Evolutionary conservation across 257 asterid species (phyloP).

Genomic region (Solanum appendiculatum): DNA sequence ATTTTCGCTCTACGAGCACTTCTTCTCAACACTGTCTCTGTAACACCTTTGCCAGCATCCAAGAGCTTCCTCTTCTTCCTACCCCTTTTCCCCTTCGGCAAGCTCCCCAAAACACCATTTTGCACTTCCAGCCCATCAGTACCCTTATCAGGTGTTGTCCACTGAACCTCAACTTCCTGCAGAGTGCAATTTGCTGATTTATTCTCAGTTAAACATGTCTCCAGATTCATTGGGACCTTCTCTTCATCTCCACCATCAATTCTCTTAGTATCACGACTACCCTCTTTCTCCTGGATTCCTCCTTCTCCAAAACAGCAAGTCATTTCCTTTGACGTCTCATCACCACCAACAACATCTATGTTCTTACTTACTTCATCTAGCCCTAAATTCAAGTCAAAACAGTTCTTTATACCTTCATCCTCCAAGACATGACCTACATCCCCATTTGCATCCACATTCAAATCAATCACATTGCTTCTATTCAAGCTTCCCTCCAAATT

Average conservation of each 20-base stretch:
- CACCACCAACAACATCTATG: conserved; percentile 22
- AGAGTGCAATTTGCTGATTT: background rate
- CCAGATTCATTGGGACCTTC: background rate
- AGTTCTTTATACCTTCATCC: conserved; percentile 17
- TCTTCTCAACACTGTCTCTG: conserved; percentile 73
- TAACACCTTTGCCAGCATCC: conserved; percentile 18
- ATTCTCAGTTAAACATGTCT: background rate
- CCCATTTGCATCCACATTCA: conserved; percentile 61
- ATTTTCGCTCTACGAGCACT: conserved; percentile 71
- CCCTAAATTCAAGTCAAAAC: conserved; percentile 79
- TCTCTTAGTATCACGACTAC: background rate
- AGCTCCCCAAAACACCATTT: conserved; percentile 23
- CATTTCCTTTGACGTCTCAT: conserved; percentile 10
- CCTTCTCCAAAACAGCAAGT: background rate
- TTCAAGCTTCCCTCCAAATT: background rate
- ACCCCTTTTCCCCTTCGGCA: conserved; percentile 35
- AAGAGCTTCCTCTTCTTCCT: conserved; percentile 40
- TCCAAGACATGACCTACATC: conserved; percentile 9
- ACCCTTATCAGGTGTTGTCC: background rate
- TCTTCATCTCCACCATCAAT: background rate
- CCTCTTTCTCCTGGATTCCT: background rate
- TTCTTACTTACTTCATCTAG: conserved; percentile 44
- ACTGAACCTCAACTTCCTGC: conserved; percentile 6
- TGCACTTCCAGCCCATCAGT: conserved; percentile 15
- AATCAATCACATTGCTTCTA: conserved; percentile 42